Percentiles rank a stretch among this genome's conserved stretches.
phyloP scores from a whole-genome alignment of 2,329 filamentous ascomycete genomes.

The Aphanocladium album region DNA sequence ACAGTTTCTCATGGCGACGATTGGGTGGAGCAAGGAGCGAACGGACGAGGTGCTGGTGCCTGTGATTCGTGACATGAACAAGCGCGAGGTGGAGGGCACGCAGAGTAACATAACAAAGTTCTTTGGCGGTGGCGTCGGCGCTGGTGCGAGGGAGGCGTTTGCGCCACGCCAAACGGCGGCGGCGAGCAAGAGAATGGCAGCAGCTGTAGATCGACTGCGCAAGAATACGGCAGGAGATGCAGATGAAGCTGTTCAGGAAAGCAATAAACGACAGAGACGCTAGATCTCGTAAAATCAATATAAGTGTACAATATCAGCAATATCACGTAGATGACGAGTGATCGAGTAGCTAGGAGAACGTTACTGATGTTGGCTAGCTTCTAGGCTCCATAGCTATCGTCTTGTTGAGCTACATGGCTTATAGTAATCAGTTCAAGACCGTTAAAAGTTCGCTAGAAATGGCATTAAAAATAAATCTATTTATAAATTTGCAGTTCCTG shows the following conservation, averaged over 20 bases:
- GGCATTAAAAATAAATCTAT: too few relatives aligned
- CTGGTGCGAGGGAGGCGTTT: conserved; percentile 62
- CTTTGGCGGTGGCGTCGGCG: conserved; percentile 71
- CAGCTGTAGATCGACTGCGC: conserved; percentile 64
- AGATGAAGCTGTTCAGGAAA: background rate
- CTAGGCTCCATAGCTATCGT: too few relatives aligned
- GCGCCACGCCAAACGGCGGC: conserved; percentile 61
- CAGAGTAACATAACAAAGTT: conserved; percentile 95
- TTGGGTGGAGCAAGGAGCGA: conserved; percentile 86
- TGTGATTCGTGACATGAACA: conserved; percentile 93
- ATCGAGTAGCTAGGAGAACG: too few relatives aligned
- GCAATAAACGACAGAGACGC: conserved; percentile 1
- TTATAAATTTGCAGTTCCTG: conserved; percentile 32
- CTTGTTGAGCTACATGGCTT: too few relatives aligned
- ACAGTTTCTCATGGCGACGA: conserved; percentile 80
- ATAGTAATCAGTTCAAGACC: too few relatives aligned
- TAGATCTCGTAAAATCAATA: background rate
- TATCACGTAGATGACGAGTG: too few relatives aligned
- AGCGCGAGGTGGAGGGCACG: conserved; percentile 79
- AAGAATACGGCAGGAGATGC: conserved; percentile 23
- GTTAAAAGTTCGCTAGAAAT: too few relatives aligned
- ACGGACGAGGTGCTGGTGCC: conserved; percentile 95
- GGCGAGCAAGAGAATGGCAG: conserved; percentile 69
- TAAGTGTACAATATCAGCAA: too few relatives aligned
- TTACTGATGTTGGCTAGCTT: too few relatives aligned